phyloP scores from a whole-genome alignment of 1,139 yeast species.

The Nadsonia starkeyi-henricii region DNA sequence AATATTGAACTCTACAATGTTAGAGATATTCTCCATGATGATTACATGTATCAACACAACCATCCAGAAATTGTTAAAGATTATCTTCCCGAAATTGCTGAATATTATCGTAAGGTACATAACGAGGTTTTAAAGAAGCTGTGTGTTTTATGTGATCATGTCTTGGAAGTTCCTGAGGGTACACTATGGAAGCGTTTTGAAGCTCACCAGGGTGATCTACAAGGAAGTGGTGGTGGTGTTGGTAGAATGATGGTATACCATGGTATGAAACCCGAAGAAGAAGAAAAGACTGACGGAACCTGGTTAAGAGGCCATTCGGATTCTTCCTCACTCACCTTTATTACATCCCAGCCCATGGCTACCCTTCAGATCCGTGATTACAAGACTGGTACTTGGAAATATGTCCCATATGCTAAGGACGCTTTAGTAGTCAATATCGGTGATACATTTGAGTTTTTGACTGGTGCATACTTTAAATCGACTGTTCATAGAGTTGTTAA shows the following conservation, averaged over 20 bases:
- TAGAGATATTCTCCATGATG: constrained; percentile 26
- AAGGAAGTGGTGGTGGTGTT: constrained; percentile 28
- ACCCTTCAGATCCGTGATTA: constrained; percentile 37
- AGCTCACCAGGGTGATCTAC: constrained; percentile 18
- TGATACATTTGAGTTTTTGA: constrained; percentile 35
- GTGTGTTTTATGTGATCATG: constrained; percentile 28
- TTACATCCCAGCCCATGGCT: constrained; percentile 34
- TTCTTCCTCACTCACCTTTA: constrained; percentile 35
- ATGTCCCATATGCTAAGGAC: constrained; percentile 33
- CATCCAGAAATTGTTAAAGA: constrained; percentile 29
- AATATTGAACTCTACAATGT: constrained; percentile 31
- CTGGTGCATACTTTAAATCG: constrained; percentile 37
- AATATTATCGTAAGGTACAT: constrained; percentile 28
- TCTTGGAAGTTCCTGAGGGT: constrained; percentile 32
- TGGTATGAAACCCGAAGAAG: constrained; percentile 24
- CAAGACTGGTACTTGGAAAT: constrained; percentile 34
- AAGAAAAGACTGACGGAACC: constrained; percentile 22
- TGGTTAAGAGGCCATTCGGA: constrained; percentile 42
- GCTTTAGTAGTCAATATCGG: constrained; percentile 37
- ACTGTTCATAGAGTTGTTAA: constrained; percentile 34
- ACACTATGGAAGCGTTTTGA: constrained; percentile 25
- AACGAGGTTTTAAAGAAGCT: constrained; percentile 25
- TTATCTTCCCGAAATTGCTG: constrained; percentile 27
- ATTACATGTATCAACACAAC: constrained; percentile 17
- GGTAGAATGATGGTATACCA: constrained; percentile 32